A percentile compares a stretch with the other conserved stretches of the same genome.
These are phyloP conservation scores for Spiraea crenata DNA, from an alignment of 331 rosid species.

Conservation along the genomic window DNA sequence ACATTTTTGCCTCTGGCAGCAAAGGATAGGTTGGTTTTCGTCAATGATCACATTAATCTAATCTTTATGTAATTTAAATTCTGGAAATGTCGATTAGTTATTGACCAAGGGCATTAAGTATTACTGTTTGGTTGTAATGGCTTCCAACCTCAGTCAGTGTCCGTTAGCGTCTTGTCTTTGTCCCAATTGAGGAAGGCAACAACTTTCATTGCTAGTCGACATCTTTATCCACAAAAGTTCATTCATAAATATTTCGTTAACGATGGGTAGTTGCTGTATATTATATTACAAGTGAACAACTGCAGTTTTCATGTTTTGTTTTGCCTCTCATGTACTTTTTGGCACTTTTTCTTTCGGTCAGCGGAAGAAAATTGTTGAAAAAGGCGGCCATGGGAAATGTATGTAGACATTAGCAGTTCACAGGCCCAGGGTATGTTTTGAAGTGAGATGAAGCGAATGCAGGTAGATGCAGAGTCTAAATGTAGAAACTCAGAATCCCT, in stretches of 20 bases:
- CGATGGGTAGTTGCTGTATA: not conserved
- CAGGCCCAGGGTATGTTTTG: no score
- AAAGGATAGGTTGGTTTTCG: conserved; percentile 2
- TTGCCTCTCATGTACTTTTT: no score
- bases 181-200: not conserved
- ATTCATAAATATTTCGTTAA: not conserved
- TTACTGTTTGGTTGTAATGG: not conserved
- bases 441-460: no score
- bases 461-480: no score
- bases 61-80: not conserved
- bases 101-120: not conserved
- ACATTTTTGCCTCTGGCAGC: not conserved
- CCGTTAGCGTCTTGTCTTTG: conserved; percentile 1
- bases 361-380: no score
- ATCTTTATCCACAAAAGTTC: not conserved
- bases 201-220: not conserved
- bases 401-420: no score
- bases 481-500: no score
- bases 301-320: no score
- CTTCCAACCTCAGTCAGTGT: not conserved
- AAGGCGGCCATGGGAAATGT: no score
- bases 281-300: not conserved
- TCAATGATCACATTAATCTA: not conserved
- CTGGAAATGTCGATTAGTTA: not conserved
- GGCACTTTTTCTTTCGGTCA: no score